These are phyloP conservation scores for Auriscalpium orientale DNA, from an alignment of 768 basidiomycete species.

Conservation along the genomic window DNA sequence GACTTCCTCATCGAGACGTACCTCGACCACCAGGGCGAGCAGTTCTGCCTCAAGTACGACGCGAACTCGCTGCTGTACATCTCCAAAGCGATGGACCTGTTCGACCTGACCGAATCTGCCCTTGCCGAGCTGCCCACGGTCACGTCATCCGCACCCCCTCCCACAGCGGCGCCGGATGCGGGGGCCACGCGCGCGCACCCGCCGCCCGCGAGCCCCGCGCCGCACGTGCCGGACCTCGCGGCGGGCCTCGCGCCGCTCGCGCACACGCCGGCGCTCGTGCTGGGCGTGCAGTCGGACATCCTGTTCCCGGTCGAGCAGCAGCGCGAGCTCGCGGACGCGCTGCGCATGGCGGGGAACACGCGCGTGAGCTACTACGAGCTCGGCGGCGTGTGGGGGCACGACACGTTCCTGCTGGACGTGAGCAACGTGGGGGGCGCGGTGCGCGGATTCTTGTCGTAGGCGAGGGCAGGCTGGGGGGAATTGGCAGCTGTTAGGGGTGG, in stretches of 20 bases:
- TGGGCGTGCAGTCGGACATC: slow-evolving; percentile 96
- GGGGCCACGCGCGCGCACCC: slow-evolving; percentile 66
- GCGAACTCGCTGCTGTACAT: slow-evolving; percentile 98
- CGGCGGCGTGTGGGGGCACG: slow-evolving; percentile 99
- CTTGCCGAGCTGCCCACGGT: slow-evolving; percentile 48
- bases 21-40: slow-evolving; percentile 92
- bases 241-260: slow-evolving; percentile 68
- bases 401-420: slow-evolving; percentile 92
- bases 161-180: slow-evolving; percentile 15
- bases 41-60: slow-evolving; percentile 98
- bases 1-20: slow-evolving; percentile 99
- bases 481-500: too few relatives aligned
- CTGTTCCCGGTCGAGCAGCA: slow-evolving; percentile 97
- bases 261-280: slow-evolving; percentile 73
- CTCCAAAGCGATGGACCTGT: slow-evolving; percentile 98
- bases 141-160: slow-evolving; percentile 13
- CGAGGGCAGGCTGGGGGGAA: neutral
- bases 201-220: slow-evolving; percentile 63
- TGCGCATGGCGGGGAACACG: slow-evolving; percentile 84
- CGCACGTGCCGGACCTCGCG: slow-evolving; percentile 71
- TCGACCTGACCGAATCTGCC: slow-evolving; percentile 83
- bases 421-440: slow-evolving; percentile 89
- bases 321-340: slow-evolving; percentile 85
- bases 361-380: slow-evolving; percentile 94
- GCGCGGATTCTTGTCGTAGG: slow-evolving; percentile 71